Evolutionary conservation across 2,329 filamentous ascomycete genomes (phyloP), one percentile per base, ranked within the genome.

Genomic region (Colletotrichum sansevieriae): DNA sequence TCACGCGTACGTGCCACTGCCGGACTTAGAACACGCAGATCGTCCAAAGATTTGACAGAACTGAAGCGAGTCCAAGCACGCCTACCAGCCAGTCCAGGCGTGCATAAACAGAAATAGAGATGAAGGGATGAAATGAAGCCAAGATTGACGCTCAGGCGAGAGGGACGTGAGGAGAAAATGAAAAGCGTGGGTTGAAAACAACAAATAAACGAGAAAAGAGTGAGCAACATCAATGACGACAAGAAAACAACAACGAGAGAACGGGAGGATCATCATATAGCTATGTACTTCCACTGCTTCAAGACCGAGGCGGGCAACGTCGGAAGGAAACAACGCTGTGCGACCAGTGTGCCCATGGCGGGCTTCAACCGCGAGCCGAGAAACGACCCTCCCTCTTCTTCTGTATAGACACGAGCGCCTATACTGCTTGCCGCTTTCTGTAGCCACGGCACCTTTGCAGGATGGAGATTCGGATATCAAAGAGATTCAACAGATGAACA

Each of bases 1-100:
- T 35, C 7, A 12, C 51, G 37, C 10, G 13, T 35, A 37, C 7
- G 29, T 29, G 29, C 43, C 47, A 55, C 62, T 51, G 33, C 55
- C 65, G 49, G 62, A 55, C 49, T 41, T 49, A 9, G 43, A 35
- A 51, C 51, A 39, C 51, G 9, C 51, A 10, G 37, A 43, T 61
- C 44, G 56, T 41, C 62, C 33, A 43, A 56, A 29, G 58, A 44
- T 65, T 56, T 65, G 54, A 37, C 41, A 54, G 59, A 55, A 67
- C 11, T 18, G 47, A 20, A 60, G 33, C 9, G 12, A 56, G 25
- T 29, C 15, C 9, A 20, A 60, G 55, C 55, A 51, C 61, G 47
- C 15, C 12, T 41, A n/a, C 29, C 15, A 46, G 39, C 20, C 46
- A 55, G 65, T 68, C 54, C 18, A 68, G 65, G 35, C 54, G 39